These are phyloP conservation scores for Aspergillus nidulans DNA, from an alignment of 495 filamentous ascomycete genomes.

Conservation along the genomic window DNA sequence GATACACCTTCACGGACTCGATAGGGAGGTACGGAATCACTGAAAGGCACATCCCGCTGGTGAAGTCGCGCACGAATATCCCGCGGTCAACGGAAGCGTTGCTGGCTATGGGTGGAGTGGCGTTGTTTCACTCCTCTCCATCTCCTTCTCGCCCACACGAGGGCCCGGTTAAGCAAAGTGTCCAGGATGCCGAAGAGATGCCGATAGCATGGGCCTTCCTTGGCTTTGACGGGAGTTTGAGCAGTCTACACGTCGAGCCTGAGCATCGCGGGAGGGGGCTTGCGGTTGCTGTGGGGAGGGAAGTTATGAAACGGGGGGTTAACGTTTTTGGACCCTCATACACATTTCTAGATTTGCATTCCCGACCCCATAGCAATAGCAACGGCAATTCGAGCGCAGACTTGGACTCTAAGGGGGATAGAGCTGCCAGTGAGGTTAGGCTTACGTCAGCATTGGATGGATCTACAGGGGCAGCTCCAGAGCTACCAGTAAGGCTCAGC, in stretches of 20 bases:
- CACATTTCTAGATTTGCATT: too few relatives aligned
- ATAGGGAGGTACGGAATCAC: conserved; percentile 23
- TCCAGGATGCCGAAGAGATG: conserved; percentile 21
- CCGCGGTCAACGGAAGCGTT: conserved; percentile 30
- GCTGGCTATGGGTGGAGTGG: conserved; percentile 28
- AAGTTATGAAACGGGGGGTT: conserved; percentile 34
- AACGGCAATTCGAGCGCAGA: too few relatives aligned
- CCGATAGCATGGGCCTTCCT: conserved; percentile 45
- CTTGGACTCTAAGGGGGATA: not conserved
- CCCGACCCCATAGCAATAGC: too few relatives aligned
- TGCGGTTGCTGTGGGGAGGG: conserved; percentile 32
- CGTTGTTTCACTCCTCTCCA: conserved; percentile 25
- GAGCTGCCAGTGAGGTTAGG: not conserved
- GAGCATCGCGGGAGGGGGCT: conserved; percentile 44
- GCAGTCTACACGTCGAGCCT: conserved; percentile 47
- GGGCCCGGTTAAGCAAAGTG: too few relatives aligned
- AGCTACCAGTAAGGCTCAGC: too few relatives aligned
- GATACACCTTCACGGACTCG: conserved; percentile 28
- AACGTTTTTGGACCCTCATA: conserved; percentile 1
- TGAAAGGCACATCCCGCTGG: conserved; percentile 30
- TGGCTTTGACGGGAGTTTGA: conserved; percentile 41
- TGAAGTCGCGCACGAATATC: conserved; percentile 37
- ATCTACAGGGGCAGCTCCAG: too few relatives aligned
- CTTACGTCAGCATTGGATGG: not conserved
- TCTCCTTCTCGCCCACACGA: too few relatives aligned